These are phyloP conservation scores for Coemansia sp. DNA, from an alignment of 192 early-diverging fungal genomes.

Conservation along the genomic window DNA sequence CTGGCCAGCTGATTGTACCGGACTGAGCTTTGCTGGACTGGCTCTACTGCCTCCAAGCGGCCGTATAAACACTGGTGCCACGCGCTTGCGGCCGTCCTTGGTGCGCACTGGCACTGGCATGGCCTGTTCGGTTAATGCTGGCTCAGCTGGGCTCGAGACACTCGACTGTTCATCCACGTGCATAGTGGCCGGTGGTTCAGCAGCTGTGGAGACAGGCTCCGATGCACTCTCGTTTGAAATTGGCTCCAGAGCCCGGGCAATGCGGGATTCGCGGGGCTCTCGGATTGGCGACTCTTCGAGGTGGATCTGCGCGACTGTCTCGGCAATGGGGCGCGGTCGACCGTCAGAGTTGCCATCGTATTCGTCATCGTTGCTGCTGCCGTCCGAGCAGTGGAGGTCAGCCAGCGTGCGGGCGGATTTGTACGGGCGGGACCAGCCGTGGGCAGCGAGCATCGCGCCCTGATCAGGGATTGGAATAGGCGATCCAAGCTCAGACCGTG, in stretches of 20 bases:
- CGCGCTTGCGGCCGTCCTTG: slow-evolving; percentile 81
- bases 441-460: slow-evolving; percentile 48
- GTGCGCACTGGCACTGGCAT: slow-evolving; percentile 62
- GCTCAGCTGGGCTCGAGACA: not conserved
- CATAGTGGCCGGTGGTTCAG: not conserved
- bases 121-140: slow-evolving; percentile 39
- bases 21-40: not conserved
- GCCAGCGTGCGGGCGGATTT: not conserved
- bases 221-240: not conserved
- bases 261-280: slow-evolving; percentile 30
- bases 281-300: slow-evolving; percentile 58
- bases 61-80: slow-evolving; percentile 69
- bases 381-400: not conserved
- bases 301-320: slow-evolving; percentile 63
- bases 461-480: slow-evolving; percentile 65
- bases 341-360: slow-evolving; percentile 38
- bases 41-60: slow-evolving; percentile 10
- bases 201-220: not conserved
- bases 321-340: slow-evolving; percentile 53
- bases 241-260: slow-evolving; percentile 13
- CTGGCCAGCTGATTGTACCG: not conserved
- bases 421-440: slow-evolving; percentile 19
- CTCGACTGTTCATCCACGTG: no score
- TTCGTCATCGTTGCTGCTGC: not conserved
- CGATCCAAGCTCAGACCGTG: slow-evolving; percentile 64